phyloP scores from a whole-genome alignment of 768 basidiomycete species.

The Arthromyces matolae region DNA sequence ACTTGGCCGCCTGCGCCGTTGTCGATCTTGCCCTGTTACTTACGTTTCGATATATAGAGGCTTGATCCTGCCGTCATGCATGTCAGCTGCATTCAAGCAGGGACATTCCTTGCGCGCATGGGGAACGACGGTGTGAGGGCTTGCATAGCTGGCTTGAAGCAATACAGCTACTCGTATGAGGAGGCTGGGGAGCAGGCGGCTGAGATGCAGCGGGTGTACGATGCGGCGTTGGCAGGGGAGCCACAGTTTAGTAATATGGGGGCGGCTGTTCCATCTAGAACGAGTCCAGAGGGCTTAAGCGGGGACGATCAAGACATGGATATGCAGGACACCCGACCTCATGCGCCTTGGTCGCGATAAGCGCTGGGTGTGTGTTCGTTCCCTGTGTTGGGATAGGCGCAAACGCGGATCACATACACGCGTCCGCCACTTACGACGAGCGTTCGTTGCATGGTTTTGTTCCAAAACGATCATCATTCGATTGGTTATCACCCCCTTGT shows the following conservation, averaged over 20 bases:
- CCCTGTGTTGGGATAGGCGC: neutral
- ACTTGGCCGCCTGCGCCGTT: slow-evolving; percentile 5
- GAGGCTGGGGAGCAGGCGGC: slow-evolving; percentile 77
- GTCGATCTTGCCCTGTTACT: slow-evolving; percentile 5
- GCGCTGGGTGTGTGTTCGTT: neutral
- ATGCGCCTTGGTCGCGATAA: slow-evolving; percentile 9
- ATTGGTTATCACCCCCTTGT: neutral
- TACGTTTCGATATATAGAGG: slow-evolving; percentile 37
- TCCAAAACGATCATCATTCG: neutral
- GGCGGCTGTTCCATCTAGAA: slow-evolving; percentile 30
- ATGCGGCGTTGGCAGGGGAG: slow-evolving; percentile 38
- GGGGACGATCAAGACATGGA: slow-evolving; percentile 17
- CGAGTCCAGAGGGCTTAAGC: slow-evolving; percentile 22
- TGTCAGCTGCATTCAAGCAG: slow-evolving; percentile 81
- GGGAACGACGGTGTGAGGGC: slow-evolving; percentile 79
- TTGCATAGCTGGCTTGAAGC: slow-evolving; percentile 82
- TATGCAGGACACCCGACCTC: slow-evolving; percentile 8
- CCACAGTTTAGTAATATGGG: slow-evolving; percentile 49
- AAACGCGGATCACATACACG: neutral
- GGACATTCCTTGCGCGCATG: slow-evolving; percentile 74
- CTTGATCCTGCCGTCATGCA: slow-evolving; percentile 89
- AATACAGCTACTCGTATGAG: slow-evolving; percentile 86
- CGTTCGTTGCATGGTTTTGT: neutral
- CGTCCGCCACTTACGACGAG: neutral
- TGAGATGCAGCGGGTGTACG: slow-evolving; percentile 57